Base-by-base conservation (phyloP, 768 basidiomycete genomes). In the Termitomyces sp. region DNA sequence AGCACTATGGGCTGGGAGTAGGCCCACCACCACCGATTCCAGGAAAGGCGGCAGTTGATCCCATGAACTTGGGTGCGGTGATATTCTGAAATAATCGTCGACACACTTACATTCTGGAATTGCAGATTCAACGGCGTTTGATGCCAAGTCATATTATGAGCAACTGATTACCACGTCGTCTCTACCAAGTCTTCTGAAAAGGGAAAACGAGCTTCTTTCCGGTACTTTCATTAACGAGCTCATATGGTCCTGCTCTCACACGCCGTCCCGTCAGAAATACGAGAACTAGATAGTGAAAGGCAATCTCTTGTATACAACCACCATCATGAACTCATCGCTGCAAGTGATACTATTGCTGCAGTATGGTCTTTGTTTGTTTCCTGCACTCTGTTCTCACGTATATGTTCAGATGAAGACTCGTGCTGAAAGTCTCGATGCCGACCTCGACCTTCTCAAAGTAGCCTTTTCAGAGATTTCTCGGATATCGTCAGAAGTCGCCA, bases 291-390 rank as follows among this genome's bases (percentile, higher is more conserved):
- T 54, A 83, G 87, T 64, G 93, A 96, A 64, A 76, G 91, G 22
- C 93, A 97, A 68, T 88, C 89, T 9, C 75, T 97, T 43, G 93
- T 97, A 11, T 97, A 97, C 66, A 93, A 95, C 62, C 93, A 95
- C 65, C 94, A 97, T 64, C 92, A 94, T 56, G 94, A 97, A 60
- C 84, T 97, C 19, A 94, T 97, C 49, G 90, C 91, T 1, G 94
- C 94, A 2, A 92, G 88, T 56, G 90, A 93, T 63, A 96, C 94
- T 9, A 96, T 97, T 60, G 84, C 86, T 57, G 83, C 87, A 5
- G 92, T 93, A 69, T 19, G 84, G 62, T 32, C 12, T 54, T 38
- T 17, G 10, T 34, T 24, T 32, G 19, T 37, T 43, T 26, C 19
- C 19, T 30, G 22, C 7, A 21, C 2, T 45, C 30, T 15, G 41